phyloP scores from a whole-genome alignment of 495 filamentous ascomycete genomes.

The Parathielavia appendiculata region DNA sequence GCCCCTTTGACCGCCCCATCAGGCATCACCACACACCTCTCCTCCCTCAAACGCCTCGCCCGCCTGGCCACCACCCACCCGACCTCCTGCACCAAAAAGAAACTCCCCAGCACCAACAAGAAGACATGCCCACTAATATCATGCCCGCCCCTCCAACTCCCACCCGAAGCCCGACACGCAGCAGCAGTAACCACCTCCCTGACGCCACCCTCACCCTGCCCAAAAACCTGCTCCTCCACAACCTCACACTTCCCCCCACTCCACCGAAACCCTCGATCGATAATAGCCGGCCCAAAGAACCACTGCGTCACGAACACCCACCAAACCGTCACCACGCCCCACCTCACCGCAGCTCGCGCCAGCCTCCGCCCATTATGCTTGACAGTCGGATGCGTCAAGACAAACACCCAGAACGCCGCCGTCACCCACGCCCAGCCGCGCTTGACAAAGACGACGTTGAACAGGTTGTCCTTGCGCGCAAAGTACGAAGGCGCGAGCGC shows the following conservation, averaged over 20 bases:
- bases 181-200: conserved; percentile 59
- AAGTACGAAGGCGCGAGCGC: conserved; percentile 81
- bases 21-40: conserved; percentile 52
- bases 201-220: conserved; percentile 27
- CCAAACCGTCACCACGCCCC: conserved; percentile 62
- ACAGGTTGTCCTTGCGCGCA: conserved; percentile 81
- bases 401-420: conserved; percentile 55
- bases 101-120: conserved; percentile 75
- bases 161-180: conserved; percentile 78
- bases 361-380: conserved; percentile 22
- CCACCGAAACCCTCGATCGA: conserved; percentile 75
- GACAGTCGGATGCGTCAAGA: conserved; percentile 54
- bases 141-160: conserved; percentile 81
- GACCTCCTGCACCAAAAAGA: conserved; percentile 73
- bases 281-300: conserved; percentile 87
- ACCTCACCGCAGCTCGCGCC: conserved; percentile 56
- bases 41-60: conserved; percentile 41
- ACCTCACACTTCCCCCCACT: conserved; percentile 77
- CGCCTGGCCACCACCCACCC: conserved; percentile 53
- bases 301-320: conserved; percentile 87
- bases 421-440: conserved; percentile 90
- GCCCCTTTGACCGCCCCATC: conserved; percentile 56
- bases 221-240: conserved; percentile 23
- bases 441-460: conserved; percentile 92
- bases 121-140: conserved; percentile 96